Base-by-base conservation (phyloP, 768 basidiomycete species). In the Lentinula raphanica region DNA sequence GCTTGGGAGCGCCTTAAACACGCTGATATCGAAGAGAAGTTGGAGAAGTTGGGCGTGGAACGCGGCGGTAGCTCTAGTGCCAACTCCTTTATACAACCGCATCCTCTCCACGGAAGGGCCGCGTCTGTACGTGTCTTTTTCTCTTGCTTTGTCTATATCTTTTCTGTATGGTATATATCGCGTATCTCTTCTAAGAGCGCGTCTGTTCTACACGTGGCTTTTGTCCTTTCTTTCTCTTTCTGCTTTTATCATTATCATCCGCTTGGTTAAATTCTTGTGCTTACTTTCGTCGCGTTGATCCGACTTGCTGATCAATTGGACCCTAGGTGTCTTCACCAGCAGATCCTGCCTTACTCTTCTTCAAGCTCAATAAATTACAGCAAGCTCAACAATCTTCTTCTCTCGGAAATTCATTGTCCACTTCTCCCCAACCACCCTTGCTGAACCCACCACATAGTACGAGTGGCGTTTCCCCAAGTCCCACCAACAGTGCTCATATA, bases 301-400 rank as follows among this genome's bases (percentile, higher is more conserved):
- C n/a, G n/a, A 35, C 32, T 35, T 36, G 35, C 35, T 36, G 35
- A 13, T 19, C 44, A 46, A 36, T n/a, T n/a, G n/a, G n/a, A n/a
- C n/a, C n/a, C n/a, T 65, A 94, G 92, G 90, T 93, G 71, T 93
- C 92, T 1, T 92, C 90, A n/a, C 90, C 92, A 28, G 91, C 91
- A 3, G 92, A 93, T 67, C 91, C 92, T 28, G 87, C 88, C 19
- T 71, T 94, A 23, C 76, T 94, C 19, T 79, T 84, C 62, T 92
- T 88, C 73, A 92, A 91, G 69, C 76, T 93, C 44, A 91, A 90
- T 72, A 91, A 90, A 71, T 76, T 94, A 9, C 90, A 91, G 61
- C 86, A 86, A 70, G 79, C 86, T 0, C 88, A 90, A 63, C 71
- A 69, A 56, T 74, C 80, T 63, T 68, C 65, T 17, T 79, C 81